Evolutionary conservation across 306 rosid genomes (phyloP).

Genomic region (Fragaria nilgerrensis): DNA sequence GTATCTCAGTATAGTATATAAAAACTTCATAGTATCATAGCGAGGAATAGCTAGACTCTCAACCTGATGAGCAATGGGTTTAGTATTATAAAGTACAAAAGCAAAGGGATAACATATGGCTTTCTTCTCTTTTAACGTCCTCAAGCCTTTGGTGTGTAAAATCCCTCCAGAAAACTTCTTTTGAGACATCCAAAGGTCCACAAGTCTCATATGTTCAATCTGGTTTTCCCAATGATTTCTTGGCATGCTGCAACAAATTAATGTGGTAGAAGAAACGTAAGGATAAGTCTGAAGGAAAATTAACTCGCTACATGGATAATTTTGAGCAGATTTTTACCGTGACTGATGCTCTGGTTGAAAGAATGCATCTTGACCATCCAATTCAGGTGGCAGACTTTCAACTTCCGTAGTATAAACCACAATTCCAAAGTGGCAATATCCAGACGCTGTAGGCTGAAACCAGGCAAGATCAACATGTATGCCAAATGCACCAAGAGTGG

Average conservation of each 20-base stretch:
- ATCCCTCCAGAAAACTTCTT: constrained; percentile 63
- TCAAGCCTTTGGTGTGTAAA: constrained; percentile 57
- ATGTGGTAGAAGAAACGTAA: constrained; percentile 13
- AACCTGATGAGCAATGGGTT: constrained; percentile 96
- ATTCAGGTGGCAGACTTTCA: constrained; percentile 33
- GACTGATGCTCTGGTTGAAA: constrained; percentile 44
- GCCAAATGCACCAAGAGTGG: constrained; percentile 51
- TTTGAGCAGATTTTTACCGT: constrained; percentile 43
- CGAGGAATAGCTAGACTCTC: constrained; percentile 6
- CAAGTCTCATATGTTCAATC: constrained; percentile 33
- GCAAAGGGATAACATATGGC: constrained; percentile 53
- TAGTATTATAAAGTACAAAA: constrained; percentile 64
- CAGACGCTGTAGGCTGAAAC: constrained; percentile 94
- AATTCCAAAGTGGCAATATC: constrained; percentile 82
- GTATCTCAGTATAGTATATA: not conserved
- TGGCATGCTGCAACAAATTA: constrained; percentile 38
- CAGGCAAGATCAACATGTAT: constrained; percentile 73
- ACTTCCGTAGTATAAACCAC: constrained; percentile 50
- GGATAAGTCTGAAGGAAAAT: constrained; percentile 16
- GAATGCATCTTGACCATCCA: constrained; percentile 45
- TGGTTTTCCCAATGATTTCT: constrained; percentile 30
- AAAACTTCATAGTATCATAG: constrained; percentile 17
- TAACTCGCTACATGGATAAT: constrained; percentile 21
- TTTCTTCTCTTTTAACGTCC: constrained; percentile 65
- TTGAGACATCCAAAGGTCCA: constrained; percentile 50